Percentiles rank a stretch among this genome's conserved stretches.
Conservation (phyloP, 2,329 filamentous ascomycete species). For the Atkinsonella texensis region DNA sequence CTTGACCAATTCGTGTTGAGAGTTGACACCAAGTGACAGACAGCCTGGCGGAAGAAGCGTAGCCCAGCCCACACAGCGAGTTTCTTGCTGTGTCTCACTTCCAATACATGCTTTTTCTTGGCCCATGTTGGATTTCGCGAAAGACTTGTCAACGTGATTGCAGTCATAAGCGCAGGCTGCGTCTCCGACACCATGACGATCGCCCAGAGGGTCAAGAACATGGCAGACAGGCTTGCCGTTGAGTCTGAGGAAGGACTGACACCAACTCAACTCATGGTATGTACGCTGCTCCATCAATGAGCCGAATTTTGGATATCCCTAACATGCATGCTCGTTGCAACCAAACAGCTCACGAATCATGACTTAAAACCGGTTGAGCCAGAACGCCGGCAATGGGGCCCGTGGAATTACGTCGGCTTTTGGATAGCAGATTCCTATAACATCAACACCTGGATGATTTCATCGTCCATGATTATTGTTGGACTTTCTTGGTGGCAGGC, state of each 20-base stretch:
- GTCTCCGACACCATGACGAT: conserved; percentile 1
- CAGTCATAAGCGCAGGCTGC: not conserved
- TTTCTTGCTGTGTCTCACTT: too few species aligned
- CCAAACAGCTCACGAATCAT: conserved; percentile 57
- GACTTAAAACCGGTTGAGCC: conserved; percentile 74
- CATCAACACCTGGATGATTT: conserved; percentile 93
- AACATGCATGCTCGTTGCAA: not conserved
- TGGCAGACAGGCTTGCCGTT: conserved; percentile 54
- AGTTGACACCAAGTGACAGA: too few species aligned
- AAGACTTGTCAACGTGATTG: not conserved
- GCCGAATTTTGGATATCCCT: not conserved
- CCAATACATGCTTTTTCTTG: not conserved
- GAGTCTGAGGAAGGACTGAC: conserved; percentile 66
- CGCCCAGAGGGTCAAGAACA: conserved; percentile 20
- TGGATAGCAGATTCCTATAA: conserved; percentile 82
- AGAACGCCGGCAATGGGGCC: conserved; percentile 67
- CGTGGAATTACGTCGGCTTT: conserved; percentile 81
- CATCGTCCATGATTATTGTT: conserved; percentile 64
- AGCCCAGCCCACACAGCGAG: too few species aligned
- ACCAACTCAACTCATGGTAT: conserved; percentile 65
- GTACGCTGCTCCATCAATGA: conserved; percentile 20
- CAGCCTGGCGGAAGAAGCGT: too few species aligned
- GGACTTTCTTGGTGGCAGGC: conserved; percentile 88
- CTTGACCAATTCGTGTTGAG: not conserved
- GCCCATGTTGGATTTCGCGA: not conserved